Base-by-base conservation (phyloP, 2,329 filamentous ascomycete genomes). In the Fusarium mundagurra region DNA sequence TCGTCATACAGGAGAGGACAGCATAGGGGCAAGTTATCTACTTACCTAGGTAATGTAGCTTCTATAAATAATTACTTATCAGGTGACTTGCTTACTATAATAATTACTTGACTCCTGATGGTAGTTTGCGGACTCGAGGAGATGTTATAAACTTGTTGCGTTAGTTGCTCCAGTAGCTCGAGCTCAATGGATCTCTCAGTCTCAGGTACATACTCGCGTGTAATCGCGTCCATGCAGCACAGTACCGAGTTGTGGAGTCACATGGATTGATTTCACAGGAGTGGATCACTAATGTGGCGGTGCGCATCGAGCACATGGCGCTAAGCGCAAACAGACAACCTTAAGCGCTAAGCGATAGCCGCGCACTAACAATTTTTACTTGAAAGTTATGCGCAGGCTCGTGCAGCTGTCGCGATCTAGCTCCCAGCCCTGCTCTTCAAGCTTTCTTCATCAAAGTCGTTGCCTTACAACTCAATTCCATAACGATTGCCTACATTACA, bases 261-360 rank as follows among this genome's bases (percentile, higher is more conserved):
- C 31, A 33, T 43, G 24, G 33, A 24, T 22, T 31, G 16, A 31
- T 27, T 27, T 27, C 24, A 45, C 11, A 4, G 13, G n/a, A 50
- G 41, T 51, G 20, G n/a, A 14, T 22, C 18, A 29, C 18, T 7
- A 31, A 22, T 63, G 69, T 75, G 71, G 75, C 75, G 64, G 75
- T 72, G 67, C 57, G 41, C 57, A 44, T 20, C 34, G 45, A 44
- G 22, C 1, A 4, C 62, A 69, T 76, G 71, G 75, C 74, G 61
- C 39, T 61, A 73, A 60, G 65, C 73, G 64, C 27, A 51, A 75
- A 65, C 4, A 0, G 62, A 13, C n/a, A 14, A 0, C 0, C 50
- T 18, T 6, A 20, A 51, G 75, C 75, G 66, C 38, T 54, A 76
- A 67, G 64, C 73, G 66, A 67, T 24, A 75, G 67, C 64, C 76